These are phyloP conservation scores for Penicillium mononematosum DNA, from an alignment of 495 filamentous ascomycete genomes.

Conservation along the genomic window DNA sequence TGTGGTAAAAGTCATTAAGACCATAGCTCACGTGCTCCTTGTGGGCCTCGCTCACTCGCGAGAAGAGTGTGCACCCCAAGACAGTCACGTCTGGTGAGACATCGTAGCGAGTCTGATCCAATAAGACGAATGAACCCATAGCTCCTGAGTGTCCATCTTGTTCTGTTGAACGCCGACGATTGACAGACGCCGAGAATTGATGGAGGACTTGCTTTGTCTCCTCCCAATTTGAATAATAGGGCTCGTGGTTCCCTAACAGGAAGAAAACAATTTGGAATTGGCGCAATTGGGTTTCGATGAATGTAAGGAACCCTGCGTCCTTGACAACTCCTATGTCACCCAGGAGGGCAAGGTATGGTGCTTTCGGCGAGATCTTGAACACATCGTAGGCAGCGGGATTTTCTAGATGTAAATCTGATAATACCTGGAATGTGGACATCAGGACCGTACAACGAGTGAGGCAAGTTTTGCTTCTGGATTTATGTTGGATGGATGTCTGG, in stretches of 20 bases:
- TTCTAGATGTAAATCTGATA: conserved; percentile 61
- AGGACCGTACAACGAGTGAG: not conserved
- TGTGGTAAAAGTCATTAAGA: conserved; percentile 52
- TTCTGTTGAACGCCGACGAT: conserved; percentile 8
- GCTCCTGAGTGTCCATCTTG: not conserved
- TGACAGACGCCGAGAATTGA: conserved; percentile 23
- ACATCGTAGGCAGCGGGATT: conserved; percentile 43
- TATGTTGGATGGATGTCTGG: not conserved
- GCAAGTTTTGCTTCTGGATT: not conserved
- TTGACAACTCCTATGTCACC: conserved; percentile 55
- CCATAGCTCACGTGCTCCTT: conserved; percentile 28
- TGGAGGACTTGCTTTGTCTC: conserved; percentile 24
- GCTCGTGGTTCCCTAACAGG: conserved; percentile 58
- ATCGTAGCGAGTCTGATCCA: conserved; percentile 33
- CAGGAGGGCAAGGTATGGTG: conserved; percentile 54
- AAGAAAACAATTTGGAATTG: conserved; percentile 50
- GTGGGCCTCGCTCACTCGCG: conserved; percentile 22
- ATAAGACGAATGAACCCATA: conserved; percentile 23
- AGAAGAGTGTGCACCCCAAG: conserved; percentile 41
- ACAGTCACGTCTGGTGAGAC: conserved; percentile 29
- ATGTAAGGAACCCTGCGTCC: conserved; percentile 41
- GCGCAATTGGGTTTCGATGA: conserved; percentile 45
- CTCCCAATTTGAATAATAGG: conserved; percentile 47
- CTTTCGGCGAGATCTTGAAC: conserved; percentile 44
- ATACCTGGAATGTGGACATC: conserved; percentile 47